Conservation (phyloP, 192 early-diverging fungal genomes). For the Coemansia sp. region DNA sequence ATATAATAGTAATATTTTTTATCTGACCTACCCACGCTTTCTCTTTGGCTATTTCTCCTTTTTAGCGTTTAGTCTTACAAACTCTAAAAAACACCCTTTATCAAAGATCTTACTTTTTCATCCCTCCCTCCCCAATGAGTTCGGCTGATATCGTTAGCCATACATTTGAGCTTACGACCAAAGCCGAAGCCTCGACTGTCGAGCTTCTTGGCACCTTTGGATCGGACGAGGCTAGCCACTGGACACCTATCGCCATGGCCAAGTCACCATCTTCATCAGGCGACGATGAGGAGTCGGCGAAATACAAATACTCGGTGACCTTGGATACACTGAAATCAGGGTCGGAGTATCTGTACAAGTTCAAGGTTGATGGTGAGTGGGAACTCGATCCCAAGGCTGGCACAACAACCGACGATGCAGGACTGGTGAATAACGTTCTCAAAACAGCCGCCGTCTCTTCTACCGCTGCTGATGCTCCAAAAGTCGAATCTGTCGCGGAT, state of each 20-base stretch:
- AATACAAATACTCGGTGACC: slow-evolving; percentile 19
- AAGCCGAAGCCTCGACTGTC: slow-evolving; percentile 18
- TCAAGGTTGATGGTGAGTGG: slow-evolving; percentile 47
- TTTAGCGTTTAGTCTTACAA: too few relatives aligned
- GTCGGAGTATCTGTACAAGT: slow-evolving; percentile 40
- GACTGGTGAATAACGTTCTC: slow-evolving; percentile 39
- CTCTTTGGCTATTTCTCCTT: too few relatives aligned
- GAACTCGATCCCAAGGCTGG: slow-evolving; percentile 35
- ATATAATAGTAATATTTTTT: background rate
- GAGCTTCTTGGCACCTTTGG: slow-evolving; percentile 53
- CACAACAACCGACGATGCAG: slow-evolving; percentile 29
- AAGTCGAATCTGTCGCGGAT: slow-evolving; percentile 1
- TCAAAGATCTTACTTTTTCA: too few relatives aligned
- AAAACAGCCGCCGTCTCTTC: background rate
- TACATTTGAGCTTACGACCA: slow-evolving; percentile 23
- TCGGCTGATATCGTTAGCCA: slow-evolving; percentile 14
- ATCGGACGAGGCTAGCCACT: slow-evolving; percentile 17
- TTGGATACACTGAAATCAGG: slow-evolving; percentile 17
- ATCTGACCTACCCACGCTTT: too few relatives aligned
- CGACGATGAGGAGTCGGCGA: background rate
- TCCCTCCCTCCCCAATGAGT: background rate
- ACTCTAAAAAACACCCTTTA: too few relatives aligned
- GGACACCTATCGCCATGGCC: slow-evolving; percentile 39
- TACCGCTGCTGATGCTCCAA: background rate
- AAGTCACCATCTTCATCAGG: background rate